Evolutionary conservation across 2,329 filamentous ascomycete species (phyloP), one percentile per base, ranked within the genome.

Genomic region (Nothopassalora personata): DNA sequence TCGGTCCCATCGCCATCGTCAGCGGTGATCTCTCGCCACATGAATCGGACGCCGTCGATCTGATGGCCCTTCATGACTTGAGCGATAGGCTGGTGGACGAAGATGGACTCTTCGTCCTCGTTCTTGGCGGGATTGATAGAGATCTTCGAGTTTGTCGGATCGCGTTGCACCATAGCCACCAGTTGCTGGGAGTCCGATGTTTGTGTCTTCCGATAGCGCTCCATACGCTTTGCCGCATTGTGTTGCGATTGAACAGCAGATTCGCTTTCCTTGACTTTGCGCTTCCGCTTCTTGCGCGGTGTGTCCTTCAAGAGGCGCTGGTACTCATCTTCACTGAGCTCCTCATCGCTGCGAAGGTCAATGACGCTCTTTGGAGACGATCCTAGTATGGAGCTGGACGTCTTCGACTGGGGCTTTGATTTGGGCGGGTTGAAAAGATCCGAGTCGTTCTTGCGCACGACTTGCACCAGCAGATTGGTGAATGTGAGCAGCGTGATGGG

Each of bases 1-100:
- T 19, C 28, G 18, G 80, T 76, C 1, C 77, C 71, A 57, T 86
- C 81, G 7, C 65, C 63, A 4, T 66, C 68, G n/a, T 56, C 58
- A 33, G 81, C 80, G 5, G 93, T 83, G 48, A 96, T 77, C 63
- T 93, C 88, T 65, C 91, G 86, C 91, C 92, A 97, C 79, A 97
- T 83, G 73, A 96, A 96, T 10, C 87, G 86, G 19, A 96, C 84
- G 1, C 92, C 92, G 0, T 84, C 80, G 50, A 95, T 79, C 69
- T 97, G 92, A 72, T 96, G 90, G 8, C 84, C 79, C 67, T 94
- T 93, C 61, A 96, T 89, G 5, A 76, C 78, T 7, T 67, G 68
- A 0, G 83, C 86, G 56, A 93, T 89, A 7, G 81, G 73, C 0
- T 81, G 73, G 64, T 89, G 80, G 53, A 96, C 75, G 62, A 84